Evolutionary conservation across 2,329 filamentous ascomycete genomes (phyloP).

Genomic region (Cadophora gregata): DNA sequence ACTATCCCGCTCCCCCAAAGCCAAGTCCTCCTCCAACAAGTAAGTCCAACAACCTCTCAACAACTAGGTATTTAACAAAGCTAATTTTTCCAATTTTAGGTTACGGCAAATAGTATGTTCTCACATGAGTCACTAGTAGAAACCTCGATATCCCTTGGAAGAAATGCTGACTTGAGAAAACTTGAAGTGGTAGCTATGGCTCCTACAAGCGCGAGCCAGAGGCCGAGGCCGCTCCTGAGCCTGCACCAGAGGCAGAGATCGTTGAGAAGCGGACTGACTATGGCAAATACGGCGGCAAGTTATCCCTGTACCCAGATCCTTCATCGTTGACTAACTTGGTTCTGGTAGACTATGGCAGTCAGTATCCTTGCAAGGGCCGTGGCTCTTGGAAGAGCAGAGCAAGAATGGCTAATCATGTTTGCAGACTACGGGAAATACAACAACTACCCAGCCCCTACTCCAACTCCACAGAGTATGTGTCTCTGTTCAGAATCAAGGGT

Average conservation of each 20-base stretch:
- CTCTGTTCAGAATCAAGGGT: no score
- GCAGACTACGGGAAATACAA: slow-evolving; percentile 23
- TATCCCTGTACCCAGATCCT: not conserved
- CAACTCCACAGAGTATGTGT: slow-evolving; percentile 6
- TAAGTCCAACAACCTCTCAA: not conserved
- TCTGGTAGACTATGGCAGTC: slow-evolving; percentile 21
- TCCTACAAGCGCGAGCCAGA: slow-evolving; percentile 22
- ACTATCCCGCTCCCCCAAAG: slow-evolving; percentile 8
- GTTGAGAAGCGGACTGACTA: slow-evolving; percentile 20
- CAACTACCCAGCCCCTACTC: slow-evolving; percentile 22
- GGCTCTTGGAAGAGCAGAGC: not conserved
- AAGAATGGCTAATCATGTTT: not conserved
- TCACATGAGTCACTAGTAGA: not conserved
- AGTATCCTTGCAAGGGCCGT: not conserved
- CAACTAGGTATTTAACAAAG: not conserved
- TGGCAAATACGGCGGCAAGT: slow-evolving; percentile 26
- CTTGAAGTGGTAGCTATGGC: slow-evolving; percentile 19
- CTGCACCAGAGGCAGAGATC: slow-evolving; percentile 11
- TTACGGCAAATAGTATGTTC: not conserved
- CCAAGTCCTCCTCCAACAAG: not conserved
- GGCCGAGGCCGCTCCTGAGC: slow-evolving; percentile 16
- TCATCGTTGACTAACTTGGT: not conserved
- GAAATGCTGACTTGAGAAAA: not conserved
- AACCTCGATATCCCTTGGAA: not conserved
- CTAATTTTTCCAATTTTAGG: not conserved